Percentiles rank a stretch among this genome's conserved stretches.
These are phyloP conservation scores for Papiliotrema flavescens DNA, from an alignment of 1,284 basidiomycete species.

Conservation along the genomic window DNA sequence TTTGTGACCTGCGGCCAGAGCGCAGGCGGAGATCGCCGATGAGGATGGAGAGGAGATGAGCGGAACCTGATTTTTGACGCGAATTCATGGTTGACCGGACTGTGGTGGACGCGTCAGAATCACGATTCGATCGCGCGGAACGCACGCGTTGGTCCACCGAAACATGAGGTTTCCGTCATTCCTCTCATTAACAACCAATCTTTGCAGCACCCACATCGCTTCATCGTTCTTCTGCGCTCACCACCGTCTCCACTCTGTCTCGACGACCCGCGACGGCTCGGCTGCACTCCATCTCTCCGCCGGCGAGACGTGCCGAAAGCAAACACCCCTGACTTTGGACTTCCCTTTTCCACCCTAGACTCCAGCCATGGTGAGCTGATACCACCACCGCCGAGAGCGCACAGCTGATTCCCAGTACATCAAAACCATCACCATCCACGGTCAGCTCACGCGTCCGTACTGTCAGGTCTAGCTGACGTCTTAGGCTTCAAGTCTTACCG, in stretches of 20 bases:
- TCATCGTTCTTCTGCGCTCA: not conserved
- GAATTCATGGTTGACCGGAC: not conserved
- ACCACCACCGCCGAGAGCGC: no score
- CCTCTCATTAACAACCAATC: not conserved
- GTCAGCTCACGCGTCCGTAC: slow-evolving; percentile 25
- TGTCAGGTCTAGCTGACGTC: slow-evolving; percentile 6
- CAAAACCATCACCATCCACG: slow-evolving; percentile 89
- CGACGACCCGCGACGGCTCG: no score
- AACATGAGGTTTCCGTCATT: not conserved
- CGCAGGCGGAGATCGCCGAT: not conserved
- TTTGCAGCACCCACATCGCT: no score
- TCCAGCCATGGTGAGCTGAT: no score
- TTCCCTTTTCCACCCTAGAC: no score
- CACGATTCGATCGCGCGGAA: no score
- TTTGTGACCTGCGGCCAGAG: not conserved
- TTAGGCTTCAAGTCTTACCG: slow-evolving; percentile 88
- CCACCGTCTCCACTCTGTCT: no score
- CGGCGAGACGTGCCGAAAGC: no score
- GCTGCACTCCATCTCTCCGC: no score
- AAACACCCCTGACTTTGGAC: no score
- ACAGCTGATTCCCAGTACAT: slow-evolving; percentile 59
- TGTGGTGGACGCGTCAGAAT: not conserved
- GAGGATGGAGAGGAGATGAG: not conserved
- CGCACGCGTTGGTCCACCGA: no score
- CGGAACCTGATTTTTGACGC: not conserved